Conservation (phyloP, 345 rosid genomes). For the Camelina sativa region DNA sequence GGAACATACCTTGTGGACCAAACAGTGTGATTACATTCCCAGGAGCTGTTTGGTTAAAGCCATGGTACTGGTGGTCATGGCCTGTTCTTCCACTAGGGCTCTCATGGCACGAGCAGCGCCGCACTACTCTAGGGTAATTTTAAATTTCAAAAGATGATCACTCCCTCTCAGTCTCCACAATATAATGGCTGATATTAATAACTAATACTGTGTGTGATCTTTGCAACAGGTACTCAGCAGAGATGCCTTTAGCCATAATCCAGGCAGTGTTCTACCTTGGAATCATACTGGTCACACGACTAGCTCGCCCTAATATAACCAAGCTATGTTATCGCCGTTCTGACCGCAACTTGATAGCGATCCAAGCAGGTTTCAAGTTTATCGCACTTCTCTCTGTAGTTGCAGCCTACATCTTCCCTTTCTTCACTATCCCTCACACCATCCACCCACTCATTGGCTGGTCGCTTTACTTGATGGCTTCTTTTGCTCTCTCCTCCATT, state of each 20-base stretch:
- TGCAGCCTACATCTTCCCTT: conserved; percentile 75
- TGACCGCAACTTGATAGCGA: conserved; percentile 60
- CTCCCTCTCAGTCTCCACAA: neutral
- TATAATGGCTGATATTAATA: neutral
- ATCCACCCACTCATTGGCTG: conserved; percentile 86
- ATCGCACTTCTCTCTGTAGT: conserved; percentile 76
- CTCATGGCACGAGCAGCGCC: conserved; percentile 88
- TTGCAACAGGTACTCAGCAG: conserved; percentile 55
- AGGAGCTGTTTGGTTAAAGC: conserved; percentile 94
- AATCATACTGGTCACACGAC: conserved; percentile 64
- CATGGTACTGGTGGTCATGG: conserved; percentile 99
- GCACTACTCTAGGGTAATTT: conserved; percentile 59
- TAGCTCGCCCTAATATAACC: conserved; percentile 78
- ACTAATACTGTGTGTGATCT: neutral
- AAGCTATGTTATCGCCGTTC: conserved; percentile 79
- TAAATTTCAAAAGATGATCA: neutral
- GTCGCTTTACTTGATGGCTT: conserved; percentile 76
- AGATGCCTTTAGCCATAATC: conserved; percentile 72
- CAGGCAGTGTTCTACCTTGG: conserved; percentile 69
- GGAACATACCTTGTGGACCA: conserved; percentile 96
- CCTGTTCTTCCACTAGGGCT: conserved; percentile 91
- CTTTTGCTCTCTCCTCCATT: conserved; percentile 67
- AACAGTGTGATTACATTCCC: conserved; percentile 96
- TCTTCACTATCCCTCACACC: conserved; percentile 84
- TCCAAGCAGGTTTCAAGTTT: conserved; percentile 66